Percentiles rank a stretch among this genome's conserved stretches.
Conservation (phyloP, 108 stramenopile genomes). For the Fragilaria radians region DNA sequence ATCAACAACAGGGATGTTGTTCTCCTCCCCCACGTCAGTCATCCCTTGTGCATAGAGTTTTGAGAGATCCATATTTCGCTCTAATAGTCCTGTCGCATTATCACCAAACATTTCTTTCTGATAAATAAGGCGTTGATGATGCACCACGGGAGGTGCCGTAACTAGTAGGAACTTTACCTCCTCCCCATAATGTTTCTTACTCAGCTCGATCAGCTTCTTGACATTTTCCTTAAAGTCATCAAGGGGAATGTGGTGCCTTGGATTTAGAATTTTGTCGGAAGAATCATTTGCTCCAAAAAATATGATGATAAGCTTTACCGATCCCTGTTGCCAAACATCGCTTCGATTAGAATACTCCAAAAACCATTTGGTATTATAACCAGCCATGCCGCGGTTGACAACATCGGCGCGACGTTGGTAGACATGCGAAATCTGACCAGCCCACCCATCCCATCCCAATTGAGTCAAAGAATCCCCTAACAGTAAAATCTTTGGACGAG, state of each 20-base stretch:
- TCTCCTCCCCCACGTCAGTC: conserved; percentile 32
- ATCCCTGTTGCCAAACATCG: conserved; percentile 8
- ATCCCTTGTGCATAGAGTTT: conserved; percentile 48
- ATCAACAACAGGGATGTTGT: conserved; percentile 39
- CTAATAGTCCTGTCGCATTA: conserved; percentile 47
- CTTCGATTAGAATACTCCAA: conserved; percentile 17
- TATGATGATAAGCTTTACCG: conserved; percentile 30
- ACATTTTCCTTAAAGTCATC: conserved; percentile 57
- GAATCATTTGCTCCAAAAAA: conserved; percentile 85
- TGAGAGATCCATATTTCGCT: conserved; percentile 51
- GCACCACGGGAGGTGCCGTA: conserved; percentile 68
- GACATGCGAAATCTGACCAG: conserved; percentile 47
- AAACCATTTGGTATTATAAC: conserved; percentile 74
- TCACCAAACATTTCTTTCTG: conserved; percentile 56
- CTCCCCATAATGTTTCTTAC: conserved; percentile 14
- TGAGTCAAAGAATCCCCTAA: conserved; percentile 82
- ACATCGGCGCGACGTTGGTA: conserved; percentile 77
- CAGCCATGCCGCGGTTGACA: conserved; percentile 72
- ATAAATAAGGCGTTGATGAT: conserved; percentile 41
- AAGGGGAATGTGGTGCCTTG: conserved; percentile 62
- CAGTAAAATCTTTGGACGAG: conserved; percentile 50
- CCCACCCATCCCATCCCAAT: conserved; percentile 62
- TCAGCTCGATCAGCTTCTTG: conserved; percentile 27
- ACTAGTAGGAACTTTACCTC: conserved; percentile 42
- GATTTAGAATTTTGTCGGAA: conserved; percentile 31